Evolutionary conservation across 176 grass and related monocot species (phyloP).

Genomic region (Guadua angustifolia): DNA sequence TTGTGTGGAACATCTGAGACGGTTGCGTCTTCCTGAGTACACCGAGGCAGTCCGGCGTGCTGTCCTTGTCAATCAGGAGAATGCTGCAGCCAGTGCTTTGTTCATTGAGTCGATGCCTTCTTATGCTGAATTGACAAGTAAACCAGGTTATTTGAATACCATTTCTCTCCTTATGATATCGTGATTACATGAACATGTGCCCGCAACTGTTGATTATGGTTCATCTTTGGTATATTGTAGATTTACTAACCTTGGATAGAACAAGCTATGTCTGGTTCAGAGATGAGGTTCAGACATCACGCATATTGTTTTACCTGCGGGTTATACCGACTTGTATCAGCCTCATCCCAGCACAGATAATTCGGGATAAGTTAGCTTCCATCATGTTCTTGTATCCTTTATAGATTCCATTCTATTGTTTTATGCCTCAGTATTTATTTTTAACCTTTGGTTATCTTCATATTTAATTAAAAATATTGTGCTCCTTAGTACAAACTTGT

Average conservation of each 20-base stretch:
- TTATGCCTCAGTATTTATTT: slow-evolving; percentile 8
- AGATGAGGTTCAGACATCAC: slow-evolving; percentile 90
- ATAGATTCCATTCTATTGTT: neutral
- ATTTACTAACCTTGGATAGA: slow-evolving; percentile 45
- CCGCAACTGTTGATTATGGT: slow-evolving; percentile 19
- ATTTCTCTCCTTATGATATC: slow-evolving; percentile 1
- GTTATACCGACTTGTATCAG: slow-evolving; percentile 82
- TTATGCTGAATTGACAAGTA: slow-evolving; percentile 72
- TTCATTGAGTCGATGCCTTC: slow-evolving; percentile 81
- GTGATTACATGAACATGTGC: slow-evolving; percentile 17
- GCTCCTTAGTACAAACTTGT: slow-evolving; percentile 52
- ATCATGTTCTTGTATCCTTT: slow-evolving; percentile 90
- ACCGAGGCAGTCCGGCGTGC: slow-evolving; percentile 71
- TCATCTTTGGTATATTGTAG: slow-evolving; percentile 50
- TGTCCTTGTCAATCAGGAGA: slow-evolving; percentile 71
- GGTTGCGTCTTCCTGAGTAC: slow-evolving; percentile 80
- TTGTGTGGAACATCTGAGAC: slow-evolving; percentile 91
- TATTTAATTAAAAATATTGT: slow-evolving; percentile 15
- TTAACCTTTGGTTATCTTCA: neutral
- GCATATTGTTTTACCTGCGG: slow-evolving; percentile 85
- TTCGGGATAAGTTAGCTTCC: slow-evolving; percentile 60
- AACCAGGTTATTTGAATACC: slow-evolving; percentile 59
- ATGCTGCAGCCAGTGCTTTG: slow-evolving; percentile 46
- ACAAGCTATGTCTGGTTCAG: slow-evolving; percentile 65
- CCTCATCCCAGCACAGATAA: slow-evolving; percentile 57